Base-by-base conservation (phyloP, 2,329 filamentous ascomycete species). In the Lasiodiplodia citricola region DNA sequence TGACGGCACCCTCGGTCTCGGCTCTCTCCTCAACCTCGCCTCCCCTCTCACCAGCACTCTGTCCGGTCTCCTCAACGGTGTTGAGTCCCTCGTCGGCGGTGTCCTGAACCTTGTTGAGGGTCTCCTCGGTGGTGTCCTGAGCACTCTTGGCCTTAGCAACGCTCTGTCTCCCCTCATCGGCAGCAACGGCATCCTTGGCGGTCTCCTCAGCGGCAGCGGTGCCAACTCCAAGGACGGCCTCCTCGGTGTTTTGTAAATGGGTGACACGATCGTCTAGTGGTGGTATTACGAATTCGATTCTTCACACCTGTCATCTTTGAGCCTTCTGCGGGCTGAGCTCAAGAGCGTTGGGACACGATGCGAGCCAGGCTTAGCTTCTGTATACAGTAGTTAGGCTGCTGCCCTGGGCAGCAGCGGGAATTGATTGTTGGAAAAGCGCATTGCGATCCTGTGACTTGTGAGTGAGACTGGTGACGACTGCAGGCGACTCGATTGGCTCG, bases 111-210 rank as follows among this genome's bases (percentile, higher is more conserved):
- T 67, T 11, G 65, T 67, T 25, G 3, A 67, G 65, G 41, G 41
- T 35, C 65, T 67, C 41, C 65, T 67, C 41, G 54, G 52, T 31
- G 65, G 65, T 50, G 51, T 67, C 52, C 54, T 67, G 14, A 14
- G 23, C 28, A 52, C 44, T n/a, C 60, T 64, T 4, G 60, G 60
- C 60, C 60, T 64, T 25, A 58, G 54, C 65, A 25, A 35, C 52
- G 63, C 63, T 5, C 60, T 64, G 8, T 18, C 11, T 44, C 47
- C 47, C 21, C 60, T 64, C 38, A 14, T 64, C 47, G 60, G 60
- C 47, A 23, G 16, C 51, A 21, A 31, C 23, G 63, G 63, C 21
- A 10, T 58, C n/a, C 52, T 51, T 25, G 16, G 52, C 38, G 65
- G 52, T 16, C 65, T 67, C 41, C 41, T 55, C 28, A 13, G 28